Evolutionary conservation across 2,329 filamentous ascomycete genomes (phyloP), one percentile per base, ranked within the genome.

Genomic region (Talaromyces albobiverticillius): DNA sequence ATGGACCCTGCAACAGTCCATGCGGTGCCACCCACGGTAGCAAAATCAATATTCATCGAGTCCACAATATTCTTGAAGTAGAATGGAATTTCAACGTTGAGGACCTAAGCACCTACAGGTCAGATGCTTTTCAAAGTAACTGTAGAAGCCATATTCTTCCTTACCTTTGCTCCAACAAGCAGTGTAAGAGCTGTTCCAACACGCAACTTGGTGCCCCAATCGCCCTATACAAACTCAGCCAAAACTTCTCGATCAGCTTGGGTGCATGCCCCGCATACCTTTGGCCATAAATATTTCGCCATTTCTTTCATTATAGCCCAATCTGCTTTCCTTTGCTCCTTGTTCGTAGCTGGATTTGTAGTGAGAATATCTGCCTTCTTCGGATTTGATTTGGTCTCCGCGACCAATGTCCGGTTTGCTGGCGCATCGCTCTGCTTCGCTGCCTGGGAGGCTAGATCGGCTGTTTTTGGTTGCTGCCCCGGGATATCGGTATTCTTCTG

Each of bases 231-330:
- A 51, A 53, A 31, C 23, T 54, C 41, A 51, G 49, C 20, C 29
- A 50, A 23, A 22, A 22, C 26, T 38, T 22, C 40, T 41, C 14
- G 26, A 4, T 38, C 16, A 26, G 32, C 22, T 9, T 32, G 22
- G 29, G 41, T 23, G 20, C 13, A n/a, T n/a, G n/a, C 38, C 23
- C 43, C n/a, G n/a, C 64, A 57, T 67, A 79, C 79, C 74, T 94
- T 95, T 20, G 94, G 94, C 94, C 94, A 99, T 20, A 99, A 78
- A 71, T 99, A 99, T 58, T 86, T 86, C 57, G 88, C 86, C 93
- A 99, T 97, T 71, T 99, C 93, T 74, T 89, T 95, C 80, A 99
- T 94, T 62, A 99, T 99, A 46, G 92, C 92, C 93, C 93, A 96
- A 68, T 99, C 94, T 8, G 92, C 93, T 75, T 92, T 95, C 63